A percentile compares a stretch with the other conserved stretches of the same genome.
These are phyloP conservation scores for Umbelopsis ramanniana DNA, from an alignment of 192 early-diverging fungal species.

Conservation along the genomic window DNA sequence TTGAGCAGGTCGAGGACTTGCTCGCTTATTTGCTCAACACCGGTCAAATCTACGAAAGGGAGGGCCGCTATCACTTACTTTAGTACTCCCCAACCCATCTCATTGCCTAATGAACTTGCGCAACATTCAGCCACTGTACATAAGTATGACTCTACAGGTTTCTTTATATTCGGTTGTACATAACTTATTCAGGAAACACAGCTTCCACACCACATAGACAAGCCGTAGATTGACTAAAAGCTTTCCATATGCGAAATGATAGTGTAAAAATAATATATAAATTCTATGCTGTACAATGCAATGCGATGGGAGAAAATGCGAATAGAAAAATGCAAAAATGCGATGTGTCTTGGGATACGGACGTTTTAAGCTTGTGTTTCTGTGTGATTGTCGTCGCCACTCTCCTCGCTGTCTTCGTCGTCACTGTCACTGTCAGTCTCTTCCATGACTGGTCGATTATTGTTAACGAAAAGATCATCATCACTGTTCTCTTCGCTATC, in stretches of 20 bases:
- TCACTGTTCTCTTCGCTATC: slow-evolving; percentile 43
- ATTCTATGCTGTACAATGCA: slow-evolving; percentile 17
- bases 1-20: neutral
- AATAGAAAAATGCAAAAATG: neutral
- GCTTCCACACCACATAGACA: too few species aligned
- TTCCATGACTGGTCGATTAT: slow-evolving; percentile 56
- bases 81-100: neutral
- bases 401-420: slow-evolving; percentile 25
- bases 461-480: slow-evolving; percentile 65
- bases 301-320: neutral
- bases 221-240: too few species aligned
- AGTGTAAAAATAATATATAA: too few species aligned
- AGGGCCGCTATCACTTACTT: neutral
- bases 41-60: slow-evolving; percentile 10
- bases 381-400: neutral
- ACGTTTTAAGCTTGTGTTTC: neutral
- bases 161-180: too few species aligned
- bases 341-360: neutral
- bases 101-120: neutral
- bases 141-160: too few species aligned
- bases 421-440: slow-evolving; percentile 52
- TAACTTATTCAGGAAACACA: too few species aligned
- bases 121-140: too few species aligned
- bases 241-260: too few species aligned
- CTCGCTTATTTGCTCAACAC: neutral